Base-by-base conservation (phyloP, 495 filamentous ascomycete species). In the Xylaria scruposa region DNA sequence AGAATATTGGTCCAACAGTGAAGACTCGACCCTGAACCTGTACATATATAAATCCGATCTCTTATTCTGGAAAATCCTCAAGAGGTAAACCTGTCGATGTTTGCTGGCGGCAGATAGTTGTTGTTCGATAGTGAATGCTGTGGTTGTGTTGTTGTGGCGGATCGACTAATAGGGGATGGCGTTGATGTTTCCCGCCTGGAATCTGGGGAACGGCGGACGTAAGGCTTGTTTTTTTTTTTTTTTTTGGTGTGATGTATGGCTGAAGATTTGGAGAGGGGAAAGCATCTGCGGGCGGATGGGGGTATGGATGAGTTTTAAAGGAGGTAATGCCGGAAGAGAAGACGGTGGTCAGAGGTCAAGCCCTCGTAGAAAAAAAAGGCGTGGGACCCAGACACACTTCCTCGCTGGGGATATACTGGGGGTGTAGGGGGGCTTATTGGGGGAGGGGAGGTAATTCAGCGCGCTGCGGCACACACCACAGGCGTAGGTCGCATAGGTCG, bases 221-320 rank as follows among this genome's bases (percentile, higher is more conserved):
- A 46, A 59, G 49, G 17, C 31, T 65, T 71, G 56, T 71, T 71
- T 71, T 58, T 64, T 19, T n/a, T 64, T n/a, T 71, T 44, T 71
- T 71, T 71, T 58, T 64, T 19, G 76, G 72, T 75, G 73, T 70
- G 73, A 71, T 76, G 53, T 59, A 51, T 58, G 51, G 58, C 70
- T 67, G 59, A 76, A 76, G 76, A 73, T 76, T 73, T 76, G 64
- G 69, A 73, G 73, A 36, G 72, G 72, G 76, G 71, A 75, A 78
- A 71, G 54, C 64, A 72, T 58, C 60, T 75, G 74, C 71, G 75
- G 77, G 73, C 70, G 62, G 53, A 75, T 75, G 74, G 77, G 77
- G 77, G 77, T 76, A 74, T 74, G 71, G 74, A 72, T 74, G 72
- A 68, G 75, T 76, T 77, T 79, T 79, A 79, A 79, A 79, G 77